These are phyloP conservation scores for Cladosporium sp. DNA, from an alignment of 2,329 filamentous ascomycete genomes.

Conservation along the genomic window DNA sequence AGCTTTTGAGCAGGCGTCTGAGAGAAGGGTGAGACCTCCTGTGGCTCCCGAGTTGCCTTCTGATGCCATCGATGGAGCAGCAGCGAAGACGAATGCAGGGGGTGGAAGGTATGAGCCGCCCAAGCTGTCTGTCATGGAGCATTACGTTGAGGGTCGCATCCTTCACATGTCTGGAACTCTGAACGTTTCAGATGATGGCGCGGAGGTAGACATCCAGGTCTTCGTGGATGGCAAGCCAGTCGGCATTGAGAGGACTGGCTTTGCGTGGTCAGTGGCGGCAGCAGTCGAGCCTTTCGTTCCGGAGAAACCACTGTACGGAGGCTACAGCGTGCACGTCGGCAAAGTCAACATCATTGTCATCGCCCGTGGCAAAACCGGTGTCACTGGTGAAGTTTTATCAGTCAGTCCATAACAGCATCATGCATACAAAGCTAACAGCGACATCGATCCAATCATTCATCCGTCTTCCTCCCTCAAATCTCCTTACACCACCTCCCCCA, in stretches of 20 bases:
- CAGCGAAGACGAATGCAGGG: background rate
- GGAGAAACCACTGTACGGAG: conserved; percentile 24
- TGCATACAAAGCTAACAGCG: too few species aligned
- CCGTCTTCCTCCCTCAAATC: conserved; percentile 43
- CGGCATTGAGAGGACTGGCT: background rate
- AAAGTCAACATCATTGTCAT: conserved; percentile 22
- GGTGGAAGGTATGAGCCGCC: background rate
- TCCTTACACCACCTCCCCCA: conserved; percentile 70
- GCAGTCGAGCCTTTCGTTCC: conserved; percentile 20
- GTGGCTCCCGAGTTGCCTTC: conserved; percentile 23
- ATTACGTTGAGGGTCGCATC: conserved; percentile 11
- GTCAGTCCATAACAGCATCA: background rate
- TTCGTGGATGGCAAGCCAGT: conserved; percentile 13
- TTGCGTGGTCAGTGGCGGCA: conserved; percentile 16
- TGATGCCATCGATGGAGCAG: conserved; percentile 17
- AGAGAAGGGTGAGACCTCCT: conserved; percentile 21
- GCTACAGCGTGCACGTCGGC: conserved; percentile 22
- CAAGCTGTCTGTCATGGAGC: conserved; percentile 4
- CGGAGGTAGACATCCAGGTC: conserved; percentile 8
- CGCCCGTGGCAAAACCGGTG: background rate
- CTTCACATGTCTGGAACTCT: conserved; percentile 9
- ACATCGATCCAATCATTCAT: background rate
- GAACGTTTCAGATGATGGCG: background rate
- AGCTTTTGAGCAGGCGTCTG: conserved; percentile 25
- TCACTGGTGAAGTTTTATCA: background rate